Evolutionary conservation across 1,284 basidiomycete species (phyloP).

Genomic region (Cutaneotrichosporon daszewskae): DNA sequence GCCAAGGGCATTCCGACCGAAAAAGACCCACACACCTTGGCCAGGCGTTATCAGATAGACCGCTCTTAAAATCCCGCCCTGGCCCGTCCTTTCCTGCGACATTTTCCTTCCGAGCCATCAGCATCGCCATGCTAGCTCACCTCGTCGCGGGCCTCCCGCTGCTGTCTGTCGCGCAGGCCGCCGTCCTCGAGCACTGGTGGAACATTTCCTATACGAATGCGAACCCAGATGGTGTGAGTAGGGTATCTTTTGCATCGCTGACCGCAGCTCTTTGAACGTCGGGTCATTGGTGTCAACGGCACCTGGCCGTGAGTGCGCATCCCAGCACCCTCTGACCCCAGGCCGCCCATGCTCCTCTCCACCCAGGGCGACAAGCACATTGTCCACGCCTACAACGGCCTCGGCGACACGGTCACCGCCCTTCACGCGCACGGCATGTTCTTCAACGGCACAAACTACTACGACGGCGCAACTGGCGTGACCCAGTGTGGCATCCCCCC

Average conservation of each 20-base stretch:
- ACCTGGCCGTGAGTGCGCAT: constrained; percentile 77
- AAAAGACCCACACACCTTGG: neutral
- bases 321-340: constrained; percentile 42
- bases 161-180: constrained; percentile 28
- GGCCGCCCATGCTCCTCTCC: constrained; percentile 73
- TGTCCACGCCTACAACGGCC: constrained; percentile 67
- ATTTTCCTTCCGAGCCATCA: too few species aligned
- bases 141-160: constrained; percentile 19
- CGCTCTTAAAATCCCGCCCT: neutral
- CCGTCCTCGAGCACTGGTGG: constrained; percentile 46
- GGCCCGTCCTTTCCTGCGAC: neutral
- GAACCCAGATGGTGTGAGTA: constrained; percentile 48
- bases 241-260: neutral
- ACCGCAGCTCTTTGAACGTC: constrained; percentile 51
- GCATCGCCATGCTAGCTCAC: too few species aligned
- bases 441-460: constrained; percentile 78
- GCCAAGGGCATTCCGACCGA: too few species aligned
- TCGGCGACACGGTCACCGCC: constrained; percentile 55
- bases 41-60: neutral
- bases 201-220: constrained; percentile 46
- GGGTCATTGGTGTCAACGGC: constrained; percentile 78
- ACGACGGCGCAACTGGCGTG: constrained; percentile 77
- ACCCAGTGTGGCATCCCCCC: constrained; percentile 86
- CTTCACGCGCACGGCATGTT: constrained; percentile 86
- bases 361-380: constrained; percentile 58